phyloP scores from a whole-genome alignment of 139 green algal genomes.

The Chlamydomonas urium region DNA sequence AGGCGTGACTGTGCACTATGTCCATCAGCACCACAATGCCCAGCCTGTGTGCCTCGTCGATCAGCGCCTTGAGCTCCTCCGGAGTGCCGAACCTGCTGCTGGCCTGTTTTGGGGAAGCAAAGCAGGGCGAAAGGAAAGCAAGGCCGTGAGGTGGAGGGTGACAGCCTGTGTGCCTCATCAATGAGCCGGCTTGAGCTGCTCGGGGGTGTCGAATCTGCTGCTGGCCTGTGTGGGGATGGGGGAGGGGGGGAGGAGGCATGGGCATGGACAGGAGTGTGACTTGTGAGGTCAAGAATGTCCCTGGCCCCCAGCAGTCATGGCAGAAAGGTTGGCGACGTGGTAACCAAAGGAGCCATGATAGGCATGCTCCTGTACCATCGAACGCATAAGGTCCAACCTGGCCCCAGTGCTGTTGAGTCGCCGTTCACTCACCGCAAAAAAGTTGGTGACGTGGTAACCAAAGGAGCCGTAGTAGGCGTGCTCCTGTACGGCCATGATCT shows the following conservation, averaged over 20 bases:
- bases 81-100: constrained; percentile 87
- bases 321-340: constrained; percentile 99
- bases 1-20: constrained; percentile 65
- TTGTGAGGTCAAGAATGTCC: no score
- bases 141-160: no score
- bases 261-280: no score
- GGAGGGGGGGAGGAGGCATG: not conserved
- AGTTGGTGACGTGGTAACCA: constrained; percentile 98
- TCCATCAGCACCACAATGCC: constrained; percentile 70
- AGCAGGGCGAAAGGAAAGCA: not conserved
- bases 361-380: constrained; percentile 63
- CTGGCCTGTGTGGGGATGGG: constrained; percentile 41
- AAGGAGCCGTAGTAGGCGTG: constrained; percentile 82
- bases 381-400: no score
- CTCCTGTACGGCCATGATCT: constrained; percentile 96
- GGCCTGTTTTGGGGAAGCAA: constrained; percentile 30
- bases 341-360: constrained; percentile 92
- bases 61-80: constrained; percentile 90
- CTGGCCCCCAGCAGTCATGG: no score
- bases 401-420: no score
- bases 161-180: constrained; percentile 75
- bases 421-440: constrained; percentile 77
- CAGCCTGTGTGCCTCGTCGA: constrained; percentile 79
- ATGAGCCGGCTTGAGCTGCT: constrained; percentile 92
- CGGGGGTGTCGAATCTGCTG: constrained; percentile 88